Base-by-base conservation (phyloP, 179 eudicot species). In the Patellifolia procumbens region DNA sequence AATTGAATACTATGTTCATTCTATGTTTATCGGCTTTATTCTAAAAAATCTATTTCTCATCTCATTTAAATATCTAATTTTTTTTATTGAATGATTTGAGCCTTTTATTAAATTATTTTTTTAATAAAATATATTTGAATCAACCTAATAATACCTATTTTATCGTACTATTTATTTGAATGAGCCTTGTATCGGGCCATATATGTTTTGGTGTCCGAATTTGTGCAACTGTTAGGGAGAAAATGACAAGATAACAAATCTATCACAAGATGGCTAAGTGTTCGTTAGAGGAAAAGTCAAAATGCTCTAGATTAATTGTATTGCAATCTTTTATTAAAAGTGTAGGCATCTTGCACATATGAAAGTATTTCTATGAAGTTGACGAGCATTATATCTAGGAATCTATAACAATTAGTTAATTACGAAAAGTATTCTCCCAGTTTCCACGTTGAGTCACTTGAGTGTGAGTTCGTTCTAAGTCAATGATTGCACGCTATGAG, bases 271-370 rank as follows among this genome's bases (percentile, higher is more conserved):
- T 9, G 60, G 12, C 31, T 20, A 37, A 5, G 22, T 49, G 31
- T 75, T 75, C 39, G 72, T 75, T 75, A 75, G 9, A 29, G 32
- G 17, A 53, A 22, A 66, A 49, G 73, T 66, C 70, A 63, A 74
- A 11, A 31, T 60, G 24, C 7, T 48, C 4, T 45, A 45, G 58
- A 70, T 31, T 31, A 7, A 17, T 49, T 51, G 11, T 17, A 39
- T 43, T 24, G 22, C 9, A 10, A 19, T 26, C n/a, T 73, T 51
- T 20, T 20, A 9, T 46, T 70, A 42, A 70, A 70, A 29, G 52
- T 42, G n/a, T 66, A 63, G 46, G 9, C 46, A 35, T 63, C 43
- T 34, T 17, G 31, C 2, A 12, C 11, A 29, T 29, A 6, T 34
- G 34, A 24, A 42, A 24, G 70, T 9, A 13, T 42, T 66, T 42